These are phyloP conservation scores for Coleophoma crateriformis DNA, from an alignment of 2,329 filamentous ascomycete genomes.

Conservation along the genomic window DNA sequence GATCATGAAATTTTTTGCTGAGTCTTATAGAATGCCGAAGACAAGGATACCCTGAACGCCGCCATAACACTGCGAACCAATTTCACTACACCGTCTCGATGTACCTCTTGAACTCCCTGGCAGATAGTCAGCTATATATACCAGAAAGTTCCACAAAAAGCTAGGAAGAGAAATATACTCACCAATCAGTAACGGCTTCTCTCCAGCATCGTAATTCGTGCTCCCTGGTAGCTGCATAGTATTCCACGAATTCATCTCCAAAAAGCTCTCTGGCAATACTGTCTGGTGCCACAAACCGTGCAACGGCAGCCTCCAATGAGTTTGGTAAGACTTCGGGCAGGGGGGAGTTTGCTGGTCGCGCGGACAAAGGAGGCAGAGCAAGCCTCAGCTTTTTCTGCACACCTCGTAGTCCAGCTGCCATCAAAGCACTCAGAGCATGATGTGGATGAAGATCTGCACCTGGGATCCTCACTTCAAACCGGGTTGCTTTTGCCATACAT, in stretches of 20 bases:
- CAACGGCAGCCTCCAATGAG: constrained; percentile 77
- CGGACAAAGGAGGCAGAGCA: constrained; percentile 63
- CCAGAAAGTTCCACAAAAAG: background rate
- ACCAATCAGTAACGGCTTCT: constrained; percentile 96
- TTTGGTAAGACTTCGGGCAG: constrained; percentile 55
- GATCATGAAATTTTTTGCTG: too few species aligned
- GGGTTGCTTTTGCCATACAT: constrained; percentile 74
- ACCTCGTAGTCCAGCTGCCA: constrained; percentile 85
- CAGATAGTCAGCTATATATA: background rate
- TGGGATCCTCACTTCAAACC: constrained; percentile 87
- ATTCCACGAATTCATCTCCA: constrained; percentile 92
- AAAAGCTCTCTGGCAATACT: constrained; percentile 93
- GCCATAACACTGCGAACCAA: too few species aligned
- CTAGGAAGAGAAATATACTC: constrained; percentile 32
- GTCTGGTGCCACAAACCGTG: constrained; percentile 66
- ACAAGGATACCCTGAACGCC: too few species aligned
- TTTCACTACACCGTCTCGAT: constrained; percentile 52
- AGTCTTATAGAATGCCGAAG: too few species aligned
- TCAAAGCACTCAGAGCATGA: constrained; percentile 78
- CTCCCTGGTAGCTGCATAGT: constrained; percentile 86
- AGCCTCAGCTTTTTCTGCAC: constrained; percentile 89
- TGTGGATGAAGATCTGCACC: constrained; percentile 95
- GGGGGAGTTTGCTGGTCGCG: too few species aligned
- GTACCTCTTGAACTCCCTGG: constrained; percentile 70
- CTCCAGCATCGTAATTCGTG: constrained; percentile 91